These are phyloP conservation scores for Phytophthora vignae DNA, from an alignment of 352 stramenopile species.

Conservation along the genomic window DNA sequence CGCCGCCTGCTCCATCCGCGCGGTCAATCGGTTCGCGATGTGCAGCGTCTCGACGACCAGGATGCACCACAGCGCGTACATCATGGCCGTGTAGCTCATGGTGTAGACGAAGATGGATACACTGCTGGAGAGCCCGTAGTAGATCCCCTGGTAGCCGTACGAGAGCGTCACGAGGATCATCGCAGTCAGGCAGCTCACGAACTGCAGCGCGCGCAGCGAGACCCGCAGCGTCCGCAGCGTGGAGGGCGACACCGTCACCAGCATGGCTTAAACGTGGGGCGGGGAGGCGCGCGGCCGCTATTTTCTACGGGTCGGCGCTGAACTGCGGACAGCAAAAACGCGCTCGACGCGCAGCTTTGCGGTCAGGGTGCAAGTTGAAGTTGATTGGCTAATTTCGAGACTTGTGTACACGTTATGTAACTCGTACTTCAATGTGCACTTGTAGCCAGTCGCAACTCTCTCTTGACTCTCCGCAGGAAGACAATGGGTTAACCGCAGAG, in stretches of 20 bases:
- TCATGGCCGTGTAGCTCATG: slow-evolving; percentile 50
- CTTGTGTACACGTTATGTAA: background rate
- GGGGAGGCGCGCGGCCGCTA: background rate
- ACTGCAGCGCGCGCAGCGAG: slow-evolving; percentile 39
- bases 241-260: slow-evolving; percentile 13
- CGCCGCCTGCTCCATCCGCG: slow-evolving; percentile 17
- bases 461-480: background rate
- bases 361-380: slow-evolving; percentile 18
- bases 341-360: background rate
- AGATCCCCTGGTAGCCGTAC: slow-evolving; percentile 15
- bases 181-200: slow-evolving; percentile 51
- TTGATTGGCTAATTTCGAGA: slow-evolving; percentile 9
- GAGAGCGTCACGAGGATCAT: slow-evolving; percentile 43
- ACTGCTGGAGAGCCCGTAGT: slow-evolving; percentile 37
- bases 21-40: slow-evolving; percentile 14
- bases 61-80: slow-evolving; percentile 48
- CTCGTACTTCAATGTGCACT: background rate
- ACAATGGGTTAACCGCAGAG: too few species aligned
- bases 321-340: too few species aligned
- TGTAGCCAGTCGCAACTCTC: background rate
- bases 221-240: slow-evolving; percentile 25
- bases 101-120: slow-evolving; percentile 47
- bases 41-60: slow-evolving; percentile 44
- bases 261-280: background rate
- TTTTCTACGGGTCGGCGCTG: too few species aligned